Evolutionary conservation across 306 rosid genomes (phyloP), one percentile per base, ranked within the genome.

Genomic region (Trifolium repens): DNA sequence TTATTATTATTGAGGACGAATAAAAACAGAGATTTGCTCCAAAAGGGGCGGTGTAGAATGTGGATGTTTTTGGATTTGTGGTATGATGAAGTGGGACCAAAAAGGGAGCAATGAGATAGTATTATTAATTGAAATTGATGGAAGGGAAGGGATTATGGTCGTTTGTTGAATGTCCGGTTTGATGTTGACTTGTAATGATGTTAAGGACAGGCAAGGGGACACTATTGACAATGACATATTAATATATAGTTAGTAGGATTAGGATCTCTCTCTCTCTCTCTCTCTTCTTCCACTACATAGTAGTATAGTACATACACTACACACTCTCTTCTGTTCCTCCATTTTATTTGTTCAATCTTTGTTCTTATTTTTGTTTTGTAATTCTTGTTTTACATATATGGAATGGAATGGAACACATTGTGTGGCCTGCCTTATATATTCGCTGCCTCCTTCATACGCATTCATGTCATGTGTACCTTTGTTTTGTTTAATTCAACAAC

Each of bases 111-210:
- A 60, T 14, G 63, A 68, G 58, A 71, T 76, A n/a, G n/a, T n/a
- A 67, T 78, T 80, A 80, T 59, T 27, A 76, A 67, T 60, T 69
- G 80, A 70, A 70, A 76, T 71, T 53, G 79, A 83, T 79, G 73
- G 81, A 70, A 83, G 68, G 50, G 68, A 75, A 83, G 26, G 73
- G 76, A 64, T 79, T 89, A 79, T 79, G 40, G 78, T 84, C 78
- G 91, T 86, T 85, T 80, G 86, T 85, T 89, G 93, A 90, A 84
- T 83, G 84, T 84, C 79, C 53, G 74, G 75, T 58, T 55, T 82
- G 91, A 85, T 79, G 90, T 84, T 80, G 84, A 91, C 87, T 64
- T 3, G 81, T 82, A 67, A 87, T 88, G 82, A 87, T 88, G 87
- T 59, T 84, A 55, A 67, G 86, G 88, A 84, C 88, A 74, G 81